phyloP scores from a whole-genome alignment of 805 yeast species.

The Candida odintsovae region DNA sequence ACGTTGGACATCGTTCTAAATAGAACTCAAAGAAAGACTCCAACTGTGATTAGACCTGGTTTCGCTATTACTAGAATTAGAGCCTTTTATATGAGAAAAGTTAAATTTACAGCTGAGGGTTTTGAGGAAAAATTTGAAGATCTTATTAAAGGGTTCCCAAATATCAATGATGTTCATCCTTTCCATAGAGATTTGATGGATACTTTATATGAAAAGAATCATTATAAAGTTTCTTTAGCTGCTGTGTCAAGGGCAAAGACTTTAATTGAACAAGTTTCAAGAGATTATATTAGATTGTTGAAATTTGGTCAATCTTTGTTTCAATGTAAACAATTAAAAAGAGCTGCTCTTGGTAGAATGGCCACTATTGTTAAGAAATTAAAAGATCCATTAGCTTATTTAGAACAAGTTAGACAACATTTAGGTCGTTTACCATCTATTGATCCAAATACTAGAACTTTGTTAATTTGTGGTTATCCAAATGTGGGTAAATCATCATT shows the following conservation, averaged over 20 bases:
- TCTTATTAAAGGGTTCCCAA: slow-evolving; percentile 83
- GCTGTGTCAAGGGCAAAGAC: slow-evolving; percentile 92
- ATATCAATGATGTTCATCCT: slow-evolving; percentile 96
- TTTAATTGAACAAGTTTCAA: slow-evolving; percentile 88
- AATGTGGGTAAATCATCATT: slow-evolving; percentile 98
- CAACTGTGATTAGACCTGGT: slow-evolving; percentile 97
- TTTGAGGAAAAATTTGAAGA: slow-evolving; percentile 89
- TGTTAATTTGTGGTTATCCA: slow-evolving; percentile 97
- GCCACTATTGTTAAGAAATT: slow-evolving; percentile 95
- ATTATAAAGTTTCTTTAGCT: slow-evolving; percentile 93
- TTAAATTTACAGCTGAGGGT: slow-evolving; percentile 93
- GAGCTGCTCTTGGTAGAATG: slow-evolving; percentile 99
- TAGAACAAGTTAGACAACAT: slow-evolving; percentile 99
- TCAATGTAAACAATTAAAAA: slow-evolving; percentile 97
- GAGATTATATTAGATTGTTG: slow-evolving; percentile 90
- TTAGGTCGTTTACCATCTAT: slow-evolving; percentile 96
- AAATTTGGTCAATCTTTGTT: slow-evolving; percentile 97
- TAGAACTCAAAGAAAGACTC: slow-evolving; percentile 97
- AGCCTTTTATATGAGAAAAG: slow-evolving; percentile 97
- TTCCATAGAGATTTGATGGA: slow-evolving; percentile 98
- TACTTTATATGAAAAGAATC: slow-evolving; percentile 95
- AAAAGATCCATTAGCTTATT: slow-evolving; percentile 86
- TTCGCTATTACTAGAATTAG: slow-evolving; percentile 94
- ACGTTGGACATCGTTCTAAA: slow-evolving; percentile 93
- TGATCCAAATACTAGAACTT: slow-evolving; percentile 97